Evolutionary conservation across 192 early-diverging fungal genomes (phyloP), one percentile per base, ranked within the genome.

Genomic region (Backusella sp.): DNA sequence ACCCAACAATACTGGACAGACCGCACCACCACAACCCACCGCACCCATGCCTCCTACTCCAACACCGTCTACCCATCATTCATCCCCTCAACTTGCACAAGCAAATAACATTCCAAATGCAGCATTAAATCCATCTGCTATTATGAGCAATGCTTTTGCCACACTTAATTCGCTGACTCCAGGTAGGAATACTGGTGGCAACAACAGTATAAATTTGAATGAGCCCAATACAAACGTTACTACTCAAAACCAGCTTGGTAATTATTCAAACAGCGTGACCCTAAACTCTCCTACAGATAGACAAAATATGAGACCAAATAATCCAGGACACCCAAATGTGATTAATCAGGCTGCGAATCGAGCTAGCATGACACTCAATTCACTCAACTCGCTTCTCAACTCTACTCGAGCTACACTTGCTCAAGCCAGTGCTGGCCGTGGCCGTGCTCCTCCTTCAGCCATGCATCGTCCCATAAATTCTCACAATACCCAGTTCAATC

Each of bases 161-260:
- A 62, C 56, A 28, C 56, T 62, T 11, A 62, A 62, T 11, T 26
- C 23, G 21, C 12, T 62, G 28, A 62, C 21, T 62, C 56, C 56
- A 62, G 56, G 56, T 62, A 62, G 56, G 12, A 62, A 62, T 62
- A 26, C 56, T 28, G 56, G 56, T 62, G 56, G 56, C 56, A 62
- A 62, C 56, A 62, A 28, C 11, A 28, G 56, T 28, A 62, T 62
- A 62, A 62, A 62, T 62, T 62, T 62, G 56, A 62, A 26, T 62
- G 14, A 23, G 12, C 11, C 21, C 56, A 62, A 62, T 28, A 62
- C 56, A 62, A 62, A 62, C 56, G 9, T 14, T 62, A 28, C 56
- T 21, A 26, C 9, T 11, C 23, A 28, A 28, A 28, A 28, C 56
- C 56, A 62, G 11, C 23, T 23, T 28, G 56, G 56, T 62, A 28